Base-by-base conservation (phyloP, 2,329 filamentous ascomycete genomes). In the Microascus cirrosus region DNA sequence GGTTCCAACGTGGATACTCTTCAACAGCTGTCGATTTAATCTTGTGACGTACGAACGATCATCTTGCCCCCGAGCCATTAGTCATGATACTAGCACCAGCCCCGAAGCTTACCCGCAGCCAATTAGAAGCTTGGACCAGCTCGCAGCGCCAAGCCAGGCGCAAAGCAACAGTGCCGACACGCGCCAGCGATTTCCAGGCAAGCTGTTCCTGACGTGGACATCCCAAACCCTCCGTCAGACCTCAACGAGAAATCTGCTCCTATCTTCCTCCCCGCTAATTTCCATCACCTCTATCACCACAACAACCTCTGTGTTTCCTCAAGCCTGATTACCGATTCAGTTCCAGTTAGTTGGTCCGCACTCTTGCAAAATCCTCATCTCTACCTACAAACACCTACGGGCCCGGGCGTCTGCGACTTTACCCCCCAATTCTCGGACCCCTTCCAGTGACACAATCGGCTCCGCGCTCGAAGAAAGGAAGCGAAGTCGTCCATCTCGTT, bases 191-290 rank as follows among this genome's bases (percentile, higher is more conserved):
- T 50, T 57, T 32, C 65, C 62, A 71, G 70, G 69, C 70, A 71
- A 72, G 70, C 71, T 69, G 65, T 68, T 66, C 71, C 70, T 73
- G 70, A 73, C 71, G 70, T 77, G 74, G 71, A 75, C 59, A 59
- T 53, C 55, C 25, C 28, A 25, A 36, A 18, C 36, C 35, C 53
- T 45, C 22, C 36, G 22, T 55, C 53, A 34, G 36, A 55, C 34
- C 53, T 53, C 51, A 32, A 52, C 24, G 51, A 53, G 28, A 60
- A 56, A 54, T 60, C 53, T 54, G 51, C 50, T 56, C 60, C 39
- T 57, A 55, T 60, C 45, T 54, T 32, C 45, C 48, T 50, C 58
- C 28, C 28, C 25, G 15, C 18, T 53, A 28, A 53, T 53, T 55
- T 59, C 48, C 58, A 57, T 58, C 59, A 57, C 60, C 60, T 39